A percentile compares a stretch with the other conserved stretches of the same genome.
Evolutionary conservation across 2,329 filamentous ascomycete species (phyloP).

Genomic region (Pseudocercospora fijiensis): DNA sequence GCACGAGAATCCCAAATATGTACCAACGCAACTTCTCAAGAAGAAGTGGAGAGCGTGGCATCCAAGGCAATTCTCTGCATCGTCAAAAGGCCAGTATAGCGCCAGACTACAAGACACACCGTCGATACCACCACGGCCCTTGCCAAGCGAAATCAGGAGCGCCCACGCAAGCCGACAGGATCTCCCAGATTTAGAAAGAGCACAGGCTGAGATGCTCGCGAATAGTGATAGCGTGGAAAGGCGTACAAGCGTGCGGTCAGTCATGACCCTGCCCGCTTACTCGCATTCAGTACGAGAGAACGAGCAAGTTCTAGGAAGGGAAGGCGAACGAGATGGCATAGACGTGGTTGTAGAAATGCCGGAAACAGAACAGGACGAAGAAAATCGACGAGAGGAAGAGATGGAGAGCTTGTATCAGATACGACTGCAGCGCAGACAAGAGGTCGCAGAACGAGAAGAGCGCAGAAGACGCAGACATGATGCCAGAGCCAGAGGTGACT

Average conservation of each 20-base stretch:
- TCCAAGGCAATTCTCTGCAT: conserved; percentile 24
- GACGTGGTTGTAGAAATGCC: conserved; percentile 87
- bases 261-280: conserved; percentile 91
- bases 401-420: conserved; percentile 95
- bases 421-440: conserved; percentile 70
- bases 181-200: conserved; percentile 29
- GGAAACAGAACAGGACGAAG: conserved; percentile 74
- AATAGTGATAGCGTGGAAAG: conserved; percentile 61
- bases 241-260: conserved; percentile 83
- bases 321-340: conserved; percentile 88
- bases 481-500: conserved; percentile 70
- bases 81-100: conserved; percentile 35
- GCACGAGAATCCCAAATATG: conserved; percentile 33
- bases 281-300: conserved; percentile 68
- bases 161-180: conserved; percentile 27
- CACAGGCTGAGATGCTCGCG: conserved; percentile 26
- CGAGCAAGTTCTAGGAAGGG: conserved; percentile 80
- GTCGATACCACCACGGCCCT: conserved; percentile 29
- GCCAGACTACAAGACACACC: conserved; percentile 32
- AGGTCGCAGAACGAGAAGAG: conserved; percentile 74
- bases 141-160: conserved; percentile 29
- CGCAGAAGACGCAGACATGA: conserved; percentile 68
- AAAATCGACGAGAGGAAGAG: conserved; percentile 75
- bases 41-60: conserved; percentile 37
- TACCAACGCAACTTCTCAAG: conserved; percentile 38